A percentile compares a stretch with the other conserved stretches of the same genome.
phyloP scores from a whole-genome alignment of 306 rosid genomes.

The Vigna hirtella region DNA sequence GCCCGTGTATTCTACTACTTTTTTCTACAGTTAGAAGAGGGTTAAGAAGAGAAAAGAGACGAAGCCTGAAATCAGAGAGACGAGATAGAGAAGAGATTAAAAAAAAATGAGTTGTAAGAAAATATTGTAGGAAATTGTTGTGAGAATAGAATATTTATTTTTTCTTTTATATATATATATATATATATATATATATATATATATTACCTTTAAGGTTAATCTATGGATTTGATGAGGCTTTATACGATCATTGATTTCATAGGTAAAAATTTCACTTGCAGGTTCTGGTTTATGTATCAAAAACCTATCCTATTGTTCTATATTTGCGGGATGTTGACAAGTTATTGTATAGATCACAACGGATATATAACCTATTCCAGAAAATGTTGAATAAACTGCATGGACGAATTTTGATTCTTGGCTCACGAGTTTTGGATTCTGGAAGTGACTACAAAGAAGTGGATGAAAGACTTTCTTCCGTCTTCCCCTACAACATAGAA shows the following conservation, averaged over 20 bases:
- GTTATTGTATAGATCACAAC: conserved; percentile 65
- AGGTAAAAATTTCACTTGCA: conserved; percentile 49
- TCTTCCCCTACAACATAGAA: conserved; percentile 90
- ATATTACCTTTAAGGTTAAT: neutral
- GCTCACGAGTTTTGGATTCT: conserved; percentile 68
- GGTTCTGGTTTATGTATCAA: conserved; percentile 74
- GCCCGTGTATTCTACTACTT: neutral
- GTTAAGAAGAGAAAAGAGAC: neutral
- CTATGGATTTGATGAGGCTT: neutral
- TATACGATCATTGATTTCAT: conserved; percentile 4
- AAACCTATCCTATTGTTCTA: conserved; percentile 76
- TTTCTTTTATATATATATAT: neutral
- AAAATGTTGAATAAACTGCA: conserved; percentile 74
- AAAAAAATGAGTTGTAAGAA: conserved; percentile 1
- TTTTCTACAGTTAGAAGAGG: neutral
- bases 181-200: neutral
- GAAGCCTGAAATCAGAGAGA: neutral
- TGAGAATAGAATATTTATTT: neutral
- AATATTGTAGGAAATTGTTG: neutral
- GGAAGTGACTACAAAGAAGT: conserved; percentile 57
- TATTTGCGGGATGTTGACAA: conserved; percentile 83
- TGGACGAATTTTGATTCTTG: conserved; percentile 83
- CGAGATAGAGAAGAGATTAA: neutral
- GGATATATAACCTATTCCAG: conserved; percentile 67
- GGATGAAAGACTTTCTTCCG: conserved; percentile 65